Evolutionary conservation across 2,329 filamentous ascomycete species (phyloP), one percentile per base, ranked within the genome.

Genomic region (Chaetomiaceae sp.): DNA sequence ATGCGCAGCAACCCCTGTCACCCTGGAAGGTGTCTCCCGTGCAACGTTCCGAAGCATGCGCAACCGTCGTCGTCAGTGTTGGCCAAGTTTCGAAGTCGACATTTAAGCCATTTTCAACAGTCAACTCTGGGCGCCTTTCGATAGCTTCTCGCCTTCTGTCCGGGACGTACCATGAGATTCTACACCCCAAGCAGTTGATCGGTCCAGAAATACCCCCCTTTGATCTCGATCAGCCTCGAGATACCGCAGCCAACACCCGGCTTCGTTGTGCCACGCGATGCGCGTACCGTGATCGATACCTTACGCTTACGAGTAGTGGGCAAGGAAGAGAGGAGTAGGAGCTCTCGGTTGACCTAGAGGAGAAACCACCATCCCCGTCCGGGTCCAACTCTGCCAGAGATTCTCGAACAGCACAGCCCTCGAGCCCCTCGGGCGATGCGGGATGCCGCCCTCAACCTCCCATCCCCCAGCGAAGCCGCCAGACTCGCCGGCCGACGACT

Each of bases 401-500:
- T 31, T 27, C 33, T 20, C 20, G 27, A 40, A 34, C 34, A n/a
- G n/a, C n/a, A n/a, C n/a, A n/a, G n/a, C n/a, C n/a, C 33, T 20
- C 20, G 27, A 40, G 39, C 34, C 33, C 45, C 15, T 34, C 20
- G 49, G 45, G 45, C 54, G 27, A 46, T 47, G 49, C 54, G 54
- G 54, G 69, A 82, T 84, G 81, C 77, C 80, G 78, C 69, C 76
- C 65, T 71, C 75, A 74, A 72, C 72, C 52, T 68, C 74, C 31
- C 75, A 77, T 68, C 75, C 73, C 65, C 71, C 73, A 63, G 73
- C 80, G 65, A 79, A 85, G 68, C 79, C 81, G 65, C 84, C 84
- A 71, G 83, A 87, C 71, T 82, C 80, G 56, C 78, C 79, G 56
- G 71, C 75, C 64, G 76, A 84, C 71, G 87, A 91, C 67, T 88